Base-by-base conservation (phyloP, 176 grass and related monocot species). In the Themeda triandra region DNA sequence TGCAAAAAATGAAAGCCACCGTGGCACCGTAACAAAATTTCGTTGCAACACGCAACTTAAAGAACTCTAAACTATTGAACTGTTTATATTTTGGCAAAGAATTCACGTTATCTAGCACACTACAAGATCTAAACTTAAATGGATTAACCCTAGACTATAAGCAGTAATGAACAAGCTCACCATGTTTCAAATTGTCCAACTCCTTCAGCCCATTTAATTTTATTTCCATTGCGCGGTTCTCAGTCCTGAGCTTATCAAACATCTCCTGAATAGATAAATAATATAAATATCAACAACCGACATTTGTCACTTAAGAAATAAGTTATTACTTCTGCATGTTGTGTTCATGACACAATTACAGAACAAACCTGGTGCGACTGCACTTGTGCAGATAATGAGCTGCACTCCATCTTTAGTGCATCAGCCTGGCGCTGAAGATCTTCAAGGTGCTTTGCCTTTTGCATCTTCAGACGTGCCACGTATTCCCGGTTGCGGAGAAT, bases 371-470 rank as follows among this genome's bases (percentile, higher is more conserved):
- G 86, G 29, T 84, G 42, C 31, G 86, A 81, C 3, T 42, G 41
- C 51, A 95, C 33, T 53, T 78, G 79, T 56, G 75, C 84, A 46
- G 69, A 79, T 63, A 92, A 86, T 29, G 75, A 78, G 2, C 10
- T 69, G 23, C 75, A 81, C 25, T 92, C 88, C 1, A 42, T 86
- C 78, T 90, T 70, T 59, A 95, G 76, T 30, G 82, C 84, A 23
- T 91, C 51, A 25, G 85, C 56, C 75, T 80, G 87, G 51, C 62
- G 25, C 23, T 91, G 78, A 77, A 91, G 80, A 67, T 91, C 82
- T 8, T 23, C 12, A 21, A 82, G 13, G 27, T 89, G 78, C 0
- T 73, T 77, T 70, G 30, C 66, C 84, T 82, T 97, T 9, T 42
- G 65, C 32, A 85, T 46, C 56, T 84, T 87, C 5, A 73, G 65